Evolutionary conservation across 306 rosid genomes (phyloP), one percentile per base, ranked within the genome.

Genomic region (Prunus armeniaca): DNA sequence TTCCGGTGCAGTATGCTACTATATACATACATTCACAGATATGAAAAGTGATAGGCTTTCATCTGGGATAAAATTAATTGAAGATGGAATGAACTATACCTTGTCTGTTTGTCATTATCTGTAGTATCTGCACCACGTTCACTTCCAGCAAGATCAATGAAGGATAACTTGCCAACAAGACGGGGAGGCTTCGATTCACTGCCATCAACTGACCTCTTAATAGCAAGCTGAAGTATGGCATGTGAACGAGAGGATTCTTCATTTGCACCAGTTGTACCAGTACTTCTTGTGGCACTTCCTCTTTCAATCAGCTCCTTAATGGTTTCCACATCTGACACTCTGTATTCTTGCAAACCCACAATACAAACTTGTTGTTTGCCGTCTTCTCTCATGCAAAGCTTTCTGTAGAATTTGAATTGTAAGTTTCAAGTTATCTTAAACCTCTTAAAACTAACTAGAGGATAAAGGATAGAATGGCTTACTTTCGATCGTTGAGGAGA

Each of bases 111-210:
- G 78, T 96, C 99, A 83, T 96, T 96, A 78, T 96, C 99, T 15
- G 99, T 96, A 56, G 99, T 96, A 77, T 96, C 99, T n/a, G 99
- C 99, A 76, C 99, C 99, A 30, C 99, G 98, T 83, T 96, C 99
- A 80, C 99, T 96, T 88, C 99, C 99, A 52, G 99, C 99, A 75
- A 96, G 99, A 82, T 96, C 99, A 77, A 96, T 96, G 84, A 96
- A 96, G 66, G 99, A 96, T 72, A 96, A 97, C 83, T 96, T 96
- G 71, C 99, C 99, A 52, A 96, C 91, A 77, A 82, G 61, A 41
- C 97, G 98, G 34, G 97, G 93, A 69, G 98, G 96, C 84, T 92
- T 96, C 77, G 97, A 83, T 82, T 89, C 98, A 88, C 76, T 89
- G 76, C 93, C 97, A 84, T 89, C 88, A 76, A 82, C 88, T 70